Conservation (phyloP, 345 rosid species). For the Sonneratia alba region DNA sequence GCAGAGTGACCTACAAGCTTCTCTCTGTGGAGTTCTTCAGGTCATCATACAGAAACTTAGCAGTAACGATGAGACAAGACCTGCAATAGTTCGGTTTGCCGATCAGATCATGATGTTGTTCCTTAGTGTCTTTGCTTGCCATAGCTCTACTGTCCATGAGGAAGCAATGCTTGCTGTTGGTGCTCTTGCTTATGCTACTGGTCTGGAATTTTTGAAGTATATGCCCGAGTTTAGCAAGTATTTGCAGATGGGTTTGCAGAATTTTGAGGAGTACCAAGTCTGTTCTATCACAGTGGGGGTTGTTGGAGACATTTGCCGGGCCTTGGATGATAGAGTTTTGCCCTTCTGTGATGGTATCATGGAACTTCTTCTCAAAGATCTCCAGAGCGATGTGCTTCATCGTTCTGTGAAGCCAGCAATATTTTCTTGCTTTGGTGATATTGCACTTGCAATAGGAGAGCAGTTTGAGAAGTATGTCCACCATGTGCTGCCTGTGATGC, state of each 20-base stretch:
- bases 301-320: constrained; percentile 84
- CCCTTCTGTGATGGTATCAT: constrained; percentile 89
- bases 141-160: constrained; percentile 92
- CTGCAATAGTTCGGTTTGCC: constrained; percentile 50
- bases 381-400: constrained; percentile 64
- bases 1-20: constrained; percentile 86
- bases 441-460: constrained; percentile 78
- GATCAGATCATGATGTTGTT: constrained; percentile 81
- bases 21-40: constrained; percentile 88
- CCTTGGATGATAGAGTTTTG: constrained; percentile 58
- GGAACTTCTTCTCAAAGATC: constrained; percentile 60
- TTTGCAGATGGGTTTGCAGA: constrained; percentile 84
- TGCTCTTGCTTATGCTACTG: constrained; percentile 86
- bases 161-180: constrained; percentile 99
- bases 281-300: constrained; percentile 89
- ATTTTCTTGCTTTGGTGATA: constrained; percentile 85
- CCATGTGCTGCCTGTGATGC: constrained; percentile 62
- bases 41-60: constrained; percentile 87
- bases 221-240: constrained; percentile 71
- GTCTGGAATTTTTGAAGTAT: constrained; percentile 66
- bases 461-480: constrained; percentile 66
- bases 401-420: constrained; percentile 96
- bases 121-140: constrained; percentile 78
- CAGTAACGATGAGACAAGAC: constrained; percentile 50
- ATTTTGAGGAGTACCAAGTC: constrained; percentile 85